phyloP scores from a whole-genome alignment of 345 rosid species.

The Lepidium aucheri region DNA sequence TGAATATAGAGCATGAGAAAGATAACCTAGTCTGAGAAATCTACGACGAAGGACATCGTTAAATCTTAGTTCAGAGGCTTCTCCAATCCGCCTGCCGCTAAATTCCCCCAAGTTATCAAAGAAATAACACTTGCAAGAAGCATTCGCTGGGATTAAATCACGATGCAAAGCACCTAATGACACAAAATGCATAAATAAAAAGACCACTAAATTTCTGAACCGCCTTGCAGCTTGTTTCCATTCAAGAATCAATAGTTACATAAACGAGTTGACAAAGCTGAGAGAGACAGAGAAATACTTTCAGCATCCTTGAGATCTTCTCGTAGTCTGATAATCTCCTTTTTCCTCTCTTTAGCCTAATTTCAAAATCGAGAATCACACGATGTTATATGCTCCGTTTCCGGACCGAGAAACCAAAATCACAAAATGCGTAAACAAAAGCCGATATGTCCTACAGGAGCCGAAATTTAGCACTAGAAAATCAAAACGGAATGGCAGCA shows the following conservation, averaged over 20 bases:
- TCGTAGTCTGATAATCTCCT: slow-evolving; percentile 55
- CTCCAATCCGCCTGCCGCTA: slow-evolving; percentile 30
- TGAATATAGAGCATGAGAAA: neutral
- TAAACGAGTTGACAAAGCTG: neutral
- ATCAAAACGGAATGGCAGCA: neutral
- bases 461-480: neutral
- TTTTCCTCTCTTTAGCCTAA: slow-evolving; percentile 83
- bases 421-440: neutral
- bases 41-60: slow-evolving; percentile 60
- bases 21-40: slow-evolving; percentile 75
- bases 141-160: slow-evolving; percentile 53
- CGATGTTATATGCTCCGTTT: slow-evolving; percentile 3
- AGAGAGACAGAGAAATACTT: slow-evolving; percentile 34
- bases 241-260: neutral
- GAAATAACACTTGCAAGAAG: slow-evolving; percentile 84
- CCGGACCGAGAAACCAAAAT: neutral
- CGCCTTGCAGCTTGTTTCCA: neutral
- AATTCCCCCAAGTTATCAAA: slow-evolving; percentile 65
- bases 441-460: neutral
- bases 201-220: neutral
- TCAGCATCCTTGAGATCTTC: slow-evolving; percentile 78
- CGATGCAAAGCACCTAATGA: slow-evolving; percentile 42
- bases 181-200: neutral
- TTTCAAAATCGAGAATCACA: neutral
- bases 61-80: slow-evolving; percentile 46